phyloP scores from a whole-genome alignment of 805 yeast genomes.

The Saturnispora galanensis region DNA sequence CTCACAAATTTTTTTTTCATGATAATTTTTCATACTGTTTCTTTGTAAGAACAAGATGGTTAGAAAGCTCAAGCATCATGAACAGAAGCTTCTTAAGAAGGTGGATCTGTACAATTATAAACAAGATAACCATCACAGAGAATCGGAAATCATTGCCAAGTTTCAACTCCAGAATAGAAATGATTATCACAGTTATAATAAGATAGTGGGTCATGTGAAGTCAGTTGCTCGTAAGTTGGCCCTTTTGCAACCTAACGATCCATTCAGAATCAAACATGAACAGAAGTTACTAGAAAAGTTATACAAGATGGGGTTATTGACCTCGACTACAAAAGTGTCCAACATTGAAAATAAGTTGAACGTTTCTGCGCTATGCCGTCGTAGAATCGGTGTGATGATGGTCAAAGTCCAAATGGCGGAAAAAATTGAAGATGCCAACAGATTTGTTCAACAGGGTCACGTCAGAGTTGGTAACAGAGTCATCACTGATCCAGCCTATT shows the following conservation, averaged over 20 bases:
- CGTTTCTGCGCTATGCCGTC: conserved; percentile 84
- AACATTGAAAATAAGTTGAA: conserved; percentile 87
- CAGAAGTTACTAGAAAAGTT: conserved; percentile 79
- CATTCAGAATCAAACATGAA: conserved; percentile 81
- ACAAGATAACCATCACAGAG: conserved; percentile 90
- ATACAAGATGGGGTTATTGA: conserved; percentile 76
- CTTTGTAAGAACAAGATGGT: conserved; percentile 39
- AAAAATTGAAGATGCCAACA: conserved; percentile 77
- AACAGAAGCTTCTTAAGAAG: conserved; percentile 85
- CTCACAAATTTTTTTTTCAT: not conserved
- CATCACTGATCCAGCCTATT: conserved; percentile 89
- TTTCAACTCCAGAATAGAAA: conserved; percentile 92
- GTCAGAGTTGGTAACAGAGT: conserved; percentile 95
- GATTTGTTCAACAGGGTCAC: conserved; percentile 93
- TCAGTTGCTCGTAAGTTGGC: conserved; percentile 82
- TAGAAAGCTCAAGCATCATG: conserved; percentile 86
- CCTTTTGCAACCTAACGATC: conserved; percentile 76
- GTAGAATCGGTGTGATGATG: conserved; percentile 92
- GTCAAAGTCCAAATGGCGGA: conserved; percentile 91
- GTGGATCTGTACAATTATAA: conserved; percentile 98
- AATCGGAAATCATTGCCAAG: conserved; percentile 90
- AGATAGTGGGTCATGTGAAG: conserved; percentile 83
- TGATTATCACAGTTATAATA: conserved; percentile 91
- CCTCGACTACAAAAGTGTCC: conserved; percentile 83
- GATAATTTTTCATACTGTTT: not conserved